Conservation (phyloP, 345 rosid genomes). For the Adansonia digitata region DNA sequence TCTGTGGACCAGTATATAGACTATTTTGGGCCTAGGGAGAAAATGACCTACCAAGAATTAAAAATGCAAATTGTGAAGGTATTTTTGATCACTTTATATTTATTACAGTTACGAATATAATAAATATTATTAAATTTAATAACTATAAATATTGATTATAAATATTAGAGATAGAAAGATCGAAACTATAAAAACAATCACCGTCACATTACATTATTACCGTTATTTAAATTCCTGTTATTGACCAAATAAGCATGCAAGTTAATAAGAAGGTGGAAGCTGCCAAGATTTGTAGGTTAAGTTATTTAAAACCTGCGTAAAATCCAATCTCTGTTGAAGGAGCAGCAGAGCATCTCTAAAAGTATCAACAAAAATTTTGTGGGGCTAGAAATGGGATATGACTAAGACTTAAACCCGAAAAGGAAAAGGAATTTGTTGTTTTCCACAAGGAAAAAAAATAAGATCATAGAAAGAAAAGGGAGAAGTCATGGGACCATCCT, state of each 20-base stretch:
- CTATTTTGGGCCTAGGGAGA: neutral
- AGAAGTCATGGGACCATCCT: constrained; percentile 21
- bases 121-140: too few relatives aligned
- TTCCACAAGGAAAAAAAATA: constrained; percentile 9
- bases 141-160: too few relatives aligned
- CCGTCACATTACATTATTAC: too few relatives aligned
- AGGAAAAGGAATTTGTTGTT: constrained; percentile 2
- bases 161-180: too few relatives aligned
- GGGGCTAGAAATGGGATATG: too few relatives aligned
- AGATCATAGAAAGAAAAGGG: neutral
- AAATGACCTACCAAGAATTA: neutral
- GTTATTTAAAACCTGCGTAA: neutral
- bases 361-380: too few relatives aligned
- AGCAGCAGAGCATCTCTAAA: too few relatives aligned
- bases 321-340: neutral
- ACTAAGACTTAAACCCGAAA: constrained; percentile 15
- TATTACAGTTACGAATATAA: too few relatives aligned
- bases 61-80: too few relatives aligned
- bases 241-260: neutral
- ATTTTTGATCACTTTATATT: too few relatives aligned
- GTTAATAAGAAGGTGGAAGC: neutral
- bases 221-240: too few relatives aligned
- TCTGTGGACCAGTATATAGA: neutral
- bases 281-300: neutral
- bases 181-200: too few relatives aligned